Evolutionary conservation across 2,329 filamentous ascomycete genomes (phyloP), one percentile per base, ranked within the genome.

Genomic region (Neofusicoccum parvum): DNA sequence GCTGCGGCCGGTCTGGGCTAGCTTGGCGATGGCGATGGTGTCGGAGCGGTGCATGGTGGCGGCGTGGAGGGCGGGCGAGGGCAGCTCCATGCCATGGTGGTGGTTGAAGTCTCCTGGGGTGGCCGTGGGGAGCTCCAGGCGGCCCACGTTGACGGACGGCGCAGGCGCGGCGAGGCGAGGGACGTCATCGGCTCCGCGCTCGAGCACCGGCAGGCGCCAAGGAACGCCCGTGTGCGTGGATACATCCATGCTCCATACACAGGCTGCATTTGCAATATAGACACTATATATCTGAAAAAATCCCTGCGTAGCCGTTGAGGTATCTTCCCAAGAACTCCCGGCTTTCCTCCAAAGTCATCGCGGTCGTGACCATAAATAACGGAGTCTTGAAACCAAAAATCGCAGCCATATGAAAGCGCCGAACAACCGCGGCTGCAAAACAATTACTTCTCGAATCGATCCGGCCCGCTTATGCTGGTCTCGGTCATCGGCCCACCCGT

Each of bases 121-220:
- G 12, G 60, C 7, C 37, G 62, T 49, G 60, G 49, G 48, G 39
- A 59, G 48, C 43, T 43, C 37, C 20, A 17, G 37, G 49, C 27
- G 27, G 27, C 27, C 27, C 27, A 32, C 27, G 27, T 32, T 32
- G 27, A 5, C 27, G 27, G 27, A 32, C 27, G 27, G 27, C 27
- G 27, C 37, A 34, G 15, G 37, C n/a, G 50, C 36, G 56, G 62
- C 62, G 50, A 48, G 56, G 62, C 62, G 50, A 54, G 27, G 62
- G 50, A 64, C 62, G 62, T 64, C 62, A 64, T 64, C 39, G 51
- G 62, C 49, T 56, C 62, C 49, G 62, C 39, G 49, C 60, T 39
- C 49, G 5, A 49, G 23, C 23, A 2, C 23, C 23, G 23, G 23
- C 23, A 23, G 2, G 17, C 46, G 17, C 45, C 27, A 45, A 46